These are phyloP conservation scores for Cercospora citrullina DNA, from an alignment of 2,329 filamentous ascomycete species.

Conservation along the genomic window DNA sequence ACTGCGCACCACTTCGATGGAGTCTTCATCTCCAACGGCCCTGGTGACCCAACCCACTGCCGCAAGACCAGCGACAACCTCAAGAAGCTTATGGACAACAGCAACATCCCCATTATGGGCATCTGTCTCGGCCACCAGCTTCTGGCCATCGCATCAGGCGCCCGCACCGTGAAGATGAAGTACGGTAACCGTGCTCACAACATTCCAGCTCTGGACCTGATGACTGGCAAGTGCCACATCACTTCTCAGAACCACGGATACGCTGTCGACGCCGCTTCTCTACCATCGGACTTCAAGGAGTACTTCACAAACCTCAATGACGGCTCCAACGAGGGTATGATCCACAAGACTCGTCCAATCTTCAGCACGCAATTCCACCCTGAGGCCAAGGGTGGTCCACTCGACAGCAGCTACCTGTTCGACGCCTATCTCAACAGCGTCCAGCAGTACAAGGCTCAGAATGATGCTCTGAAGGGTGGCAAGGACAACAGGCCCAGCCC, in stretches of 20 bases:
- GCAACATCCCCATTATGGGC: conserved; percentile 90
- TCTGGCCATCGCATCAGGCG: conserved; percentile 83
- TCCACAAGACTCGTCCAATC: conserved; percentile 93
- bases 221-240: conserved; percentile 96
- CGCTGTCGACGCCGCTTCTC: conserved; percentile 80
- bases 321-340: conserved; percentile 94
- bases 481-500: conserved; percentile 86
- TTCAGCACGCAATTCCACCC: conserved; percentile 99
- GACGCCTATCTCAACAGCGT: conserved; percentile 94
- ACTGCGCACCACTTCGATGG: conserved; percentile 96
- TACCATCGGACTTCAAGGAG: conserved; percentile 87
- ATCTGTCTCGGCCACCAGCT: conserved; percentile 98
- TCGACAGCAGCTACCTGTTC: conserved; percentile 94
- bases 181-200: conserved; percentile 99
- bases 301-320: conserved; percentile 99
- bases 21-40: conserved; percentile 98
- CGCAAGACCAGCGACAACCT: conserved; percentile 93
- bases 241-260: conserved; percentile 99
- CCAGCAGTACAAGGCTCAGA: conserved; percentile 80
- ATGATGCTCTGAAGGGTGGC: conserved; percentile 66
- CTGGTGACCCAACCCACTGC: conserved; percentile 96
- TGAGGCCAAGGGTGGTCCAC: conserved; percentile 93
- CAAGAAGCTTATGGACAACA: conserved; percentile 83
- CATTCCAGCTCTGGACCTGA: conserved; percentile 91
- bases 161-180: conserved; percentile 93